Evolutionary conservation across 2,329 filamentous ascomycete genomes (phyloP).

Genomic region (Trichophaea hybrida): DNA sequence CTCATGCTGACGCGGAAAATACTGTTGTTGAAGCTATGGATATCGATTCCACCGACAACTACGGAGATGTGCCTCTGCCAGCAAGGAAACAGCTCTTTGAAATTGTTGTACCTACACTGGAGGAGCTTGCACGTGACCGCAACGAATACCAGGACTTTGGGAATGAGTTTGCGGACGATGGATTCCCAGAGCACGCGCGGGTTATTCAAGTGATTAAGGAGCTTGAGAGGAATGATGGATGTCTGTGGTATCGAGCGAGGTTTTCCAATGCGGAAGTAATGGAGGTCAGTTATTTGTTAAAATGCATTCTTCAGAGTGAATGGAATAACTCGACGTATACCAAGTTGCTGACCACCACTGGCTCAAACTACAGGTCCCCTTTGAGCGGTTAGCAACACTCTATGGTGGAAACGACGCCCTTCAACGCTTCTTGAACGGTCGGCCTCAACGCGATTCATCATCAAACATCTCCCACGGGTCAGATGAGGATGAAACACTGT

Average conservation of each 20-base stretch:
- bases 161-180: not conserved
- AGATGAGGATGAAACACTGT: not conserved
- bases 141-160: not conserved
- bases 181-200: not conserved
- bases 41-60: not conserved
- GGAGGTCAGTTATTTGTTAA: not conserved
- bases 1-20: not conserved
- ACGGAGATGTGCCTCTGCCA: not conserved
- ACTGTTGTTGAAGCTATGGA: not conserved
- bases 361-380: conserved; percentile 10
- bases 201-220: not conserved
- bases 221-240: not conserved
- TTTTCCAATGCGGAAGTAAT: conserved; percentile 8
- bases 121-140: not conserved
- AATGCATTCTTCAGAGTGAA: not conserved
- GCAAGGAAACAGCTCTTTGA: not conserved
- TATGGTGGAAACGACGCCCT: conserved; percentile 13
- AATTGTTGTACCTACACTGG: not conserved
- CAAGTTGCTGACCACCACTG: not conserved
- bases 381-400: conserved; percentile 11
- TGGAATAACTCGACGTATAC: not conserved
- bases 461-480: not conserved
- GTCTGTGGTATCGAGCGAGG: conserved; percentile 9
- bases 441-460: too few species aligned
- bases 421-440: conserved; percentile 2